Base-by-base conservation (phyloP, 1,284 basidiomycete species). In the Puccinia triticina region DNA sequence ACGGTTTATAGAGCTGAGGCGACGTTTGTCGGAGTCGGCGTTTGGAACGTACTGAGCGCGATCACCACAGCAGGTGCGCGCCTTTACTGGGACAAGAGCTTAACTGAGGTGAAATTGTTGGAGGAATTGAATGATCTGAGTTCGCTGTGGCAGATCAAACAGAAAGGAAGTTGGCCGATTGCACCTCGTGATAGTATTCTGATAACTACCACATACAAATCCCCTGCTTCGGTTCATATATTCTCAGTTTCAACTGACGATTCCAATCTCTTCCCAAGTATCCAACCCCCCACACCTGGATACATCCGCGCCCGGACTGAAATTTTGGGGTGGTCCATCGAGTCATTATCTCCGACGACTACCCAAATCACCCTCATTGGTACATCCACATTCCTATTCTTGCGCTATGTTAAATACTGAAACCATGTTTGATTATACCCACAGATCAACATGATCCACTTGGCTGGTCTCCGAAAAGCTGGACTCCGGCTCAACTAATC, bases 1-100 rank as follows among this genome's bases (percentile, higher is more conserved):
- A 94, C 98, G 3, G 96, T 99, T 1, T 98, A 95, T 87, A 91
- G 95, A 21, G 96, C 96, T 0, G 96, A 98, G 87, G 96, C 96
- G 0, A 96, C 96, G 0, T 98, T 99, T 87, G 96, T 99, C 48
- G 97, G 96, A 29, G 92, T 99, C 1, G 92, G 94, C 21, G 89
- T 99, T 0, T 99, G 96, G 96, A 97, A 99, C 87, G 89, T 99
- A n/a, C 97, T 93, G 85, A 91, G 92, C 32, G 92, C 93, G 0
- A 92, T 98, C 72, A 91, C 91, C 40, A 93, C 92, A 23, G 93
- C 94, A 0, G 94, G 95, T 0, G 92, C 93, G 1, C 90, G 92
- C 77, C 88, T 90, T 10, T 91, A 91, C 81, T 99, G 96, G 96
- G 96, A 98, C 87, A 95, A 93, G 87, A 91, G 91, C 77, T 91